Evolutionary conservation across 176 grass and related monocot species (phyloP).

Genomic region (Aegilops speltoides): DNA sequence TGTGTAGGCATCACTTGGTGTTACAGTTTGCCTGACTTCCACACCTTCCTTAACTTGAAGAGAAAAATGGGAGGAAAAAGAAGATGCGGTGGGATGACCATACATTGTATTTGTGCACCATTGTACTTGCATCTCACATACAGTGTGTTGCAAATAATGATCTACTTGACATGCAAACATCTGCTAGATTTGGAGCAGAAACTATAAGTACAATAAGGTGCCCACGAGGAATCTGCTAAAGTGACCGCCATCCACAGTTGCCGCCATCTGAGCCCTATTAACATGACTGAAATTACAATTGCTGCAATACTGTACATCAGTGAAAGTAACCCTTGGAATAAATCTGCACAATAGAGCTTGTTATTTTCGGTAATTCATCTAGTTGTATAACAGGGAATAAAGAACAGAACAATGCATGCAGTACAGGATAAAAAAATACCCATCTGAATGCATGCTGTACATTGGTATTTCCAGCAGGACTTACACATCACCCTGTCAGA

Average conservation of each 20-base stretch:
- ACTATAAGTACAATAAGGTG: neutral
- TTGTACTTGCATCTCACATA: neutral
- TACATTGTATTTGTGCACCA: slow-evolving; percentile 1
- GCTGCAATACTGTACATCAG: neutral
- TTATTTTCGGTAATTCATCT: neutral
- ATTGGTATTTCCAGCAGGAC: neutral
- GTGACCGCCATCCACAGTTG: neutral
- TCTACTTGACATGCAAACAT: neutral
- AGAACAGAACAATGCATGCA: neutral
- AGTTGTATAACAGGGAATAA: neutral
- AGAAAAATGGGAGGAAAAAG: neutral
- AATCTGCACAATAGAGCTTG: slow-evolving; percentile 9
- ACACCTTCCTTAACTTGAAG: slow-evolving; percentile 14
- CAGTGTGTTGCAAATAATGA: neutral
- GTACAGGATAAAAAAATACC: too few relatives aligned
- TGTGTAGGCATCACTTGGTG: neutral
- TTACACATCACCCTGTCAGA: neutral
- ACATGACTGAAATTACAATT: neutral
- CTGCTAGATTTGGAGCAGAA: neutral
- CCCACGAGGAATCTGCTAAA: neutral
- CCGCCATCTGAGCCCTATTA: neutral
- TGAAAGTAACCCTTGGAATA: neutral
- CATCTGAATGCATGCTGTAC: neutral
- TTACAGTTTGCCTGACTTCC: neutral
- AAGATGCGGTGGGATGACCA: neutral